These are phyloP conservation scores for Cryptosporidium sp. DNA, from an alignment of 169 alveolate genomes.

Conservation along the genomic window DNA sequence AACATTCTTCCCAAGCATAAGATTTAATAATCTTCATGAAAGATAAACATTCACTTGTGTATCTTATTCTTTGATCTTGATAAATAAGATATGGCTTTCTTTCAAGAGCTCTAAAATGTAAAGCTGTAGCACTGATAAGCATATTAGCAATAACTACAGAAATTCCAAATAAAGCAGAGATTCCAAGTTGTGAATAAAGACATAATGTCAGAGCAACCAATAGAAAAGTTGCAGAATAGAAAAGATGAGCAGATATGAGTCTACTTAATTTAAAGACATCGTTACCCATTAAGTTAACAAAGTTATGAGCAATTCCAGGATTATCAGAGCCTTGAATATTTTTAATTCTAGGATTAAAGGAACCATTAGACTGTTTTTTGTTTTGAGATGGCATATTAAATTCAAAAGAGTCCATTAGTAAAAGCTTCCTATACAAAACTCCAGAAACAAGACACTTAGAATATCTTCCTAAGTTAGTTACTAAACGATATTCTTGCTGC, in stretches of 20 bases:
- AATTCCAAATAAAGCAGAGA: constrained; percentile 67
- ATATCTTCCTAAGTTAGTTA: constrained; percentile 59
- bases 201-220: constrained; percentile 40
- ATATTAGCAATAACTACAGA: constrained; percentile 47
- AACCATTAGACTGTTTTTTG: constrained; percentile 7
- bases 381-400: constrained; percentile 14
- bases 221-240: constrained; percentile 57
- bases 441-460: constrained; percentile 58
- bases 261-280: constrained; percentile 52
- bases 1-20: constrained; percentile 88
- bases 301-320: constrained; percentile 19
- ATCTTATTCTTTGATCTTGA: constrained; percentile 66
- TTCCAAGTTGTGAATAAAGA: constrained; percentile 55
- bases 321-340: not conserved
- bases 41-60: constrained; percentile 51
- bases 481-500: constrained; percentile 63
- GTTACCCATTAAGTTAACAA: constrained; percentile 64
- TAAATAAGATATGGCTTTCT: constrained; percentile 45
- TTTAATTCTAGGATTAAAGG: not conserved
- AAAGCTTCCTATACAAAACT: constrained; percentile 44
- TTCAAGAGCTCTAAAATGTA: constrained; percentile 61
- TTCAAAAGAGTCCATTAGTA: constrained; percentile 49
- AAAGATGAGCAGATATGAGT: constrained; percentile 67
- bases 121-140: constrained; percentile 25
- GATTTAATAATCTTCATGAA: constrained; percentile 86